phyloP scores from a whole-genome alignment of 2,329 filamentous ascomycete genomes.

The Berkeleyomyces basicola region DNA sequence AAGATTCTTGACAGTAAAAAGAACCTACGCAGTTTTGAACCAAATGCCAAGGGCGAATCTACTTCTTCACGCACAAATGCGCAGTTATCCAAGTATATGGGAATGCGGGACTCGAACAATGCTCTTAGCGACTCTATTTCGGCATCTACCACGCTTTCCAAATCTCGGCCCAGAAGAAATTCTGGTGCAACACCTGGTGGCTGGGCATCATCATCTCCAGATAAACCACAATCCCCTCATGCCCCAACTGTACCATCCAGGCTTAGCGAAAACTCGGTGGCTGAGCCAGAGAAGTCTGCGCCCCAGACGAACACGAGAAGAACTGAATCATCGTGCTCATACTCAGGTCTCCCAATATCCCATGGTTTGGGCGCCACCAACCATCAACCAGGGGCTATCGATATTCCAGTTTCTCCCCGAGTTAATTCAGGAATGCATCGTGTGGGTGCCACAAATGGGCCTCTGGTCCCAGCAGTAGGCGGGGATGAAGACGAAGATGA shows the following conservation, averaged over 20 bases:
- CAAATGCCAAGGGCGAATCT: conserved; percentile 43
- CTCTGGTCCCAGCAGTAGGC: conserved; percentile 35
- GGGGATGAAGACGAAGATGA: conserved; percentile 49
- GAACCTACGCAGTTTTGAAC: conserved; percentile 65
- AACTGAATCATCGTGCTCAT: background rate
- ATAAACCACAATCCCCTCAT: conserved; percentile 74
- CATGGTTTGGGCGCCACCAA: conserved; percentile 27
- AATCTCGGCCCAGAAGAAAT: conserved; percentile 38
- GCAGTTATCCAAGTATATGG: conserved; percentile 69
- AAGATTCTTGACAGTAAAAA: conserved; percentile 78
- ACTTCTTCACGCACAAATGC: conserved; percentile 60
- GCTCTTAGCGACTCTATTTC: conserved; percentile 85
- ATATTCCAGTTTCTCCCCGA: conserved; percentile 56
- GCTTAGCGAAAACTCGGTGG: conserved; percentile 80
- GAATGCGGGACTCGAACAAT: conserved; percentile 78
- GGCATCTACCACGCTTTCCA: conserved; percentile 69
- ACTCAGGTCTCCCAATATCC: background rate
- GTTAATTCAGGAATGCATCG: conserved; percentile 38
- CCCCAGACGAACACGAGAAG: background rate
- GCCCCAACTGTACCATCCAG: conserved; percentile 86
- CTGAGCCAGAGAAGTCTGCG: background rate
- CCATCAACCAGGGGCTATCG: conserved; percentile 42
- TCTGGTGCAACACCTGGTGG: conserved; percentile 47
- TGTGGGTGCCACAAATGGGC: conserved; percentile 53
- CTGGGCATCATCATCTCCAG: conserved; percentile 67